Conservation (phyloP, 192 early-diverging fungal species). For the Dissophora ornata region DNA sequence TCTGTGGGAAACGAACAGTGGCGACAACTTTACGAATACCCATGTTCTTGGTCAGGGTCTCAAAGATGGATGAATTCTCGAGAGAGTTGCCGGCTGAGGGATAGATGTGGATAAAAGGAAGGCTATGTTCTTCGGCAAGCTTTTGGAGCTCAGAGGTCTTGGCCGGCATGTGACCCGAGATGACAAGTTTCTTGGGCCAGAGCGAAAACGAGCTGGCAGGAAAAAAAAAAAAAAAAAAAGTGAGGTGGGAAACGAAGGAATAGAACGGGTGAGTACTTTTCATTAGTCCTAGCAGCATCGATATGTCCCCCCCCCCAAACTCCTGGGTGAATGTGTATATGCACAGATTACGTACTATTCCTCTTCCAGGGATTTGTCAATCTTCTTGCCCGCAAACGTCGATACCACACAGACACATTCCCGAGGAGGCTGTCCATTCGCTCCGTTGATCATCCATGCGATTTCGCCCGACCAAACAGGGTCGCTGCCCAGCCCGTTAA, state of each 20-base stretch:
- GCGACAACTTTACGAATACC: slow-evolving; percentile 37
- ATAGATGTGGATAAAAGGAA: slow-evolving; percentile 44
- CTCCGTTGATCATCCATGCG: slow-evolving; percentile 25
- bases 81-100: slow-evolving; percentile 29
- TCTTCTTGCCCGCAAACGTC: slow-evolving; percentile 44
- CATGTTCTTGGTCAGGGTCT: slow-evolving; percentile 29
- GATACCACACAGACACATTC: slow-evolving; percentile 39
- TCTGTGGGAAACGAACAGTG: slow-evolving; percentile 39
- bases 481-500: slow-evolving; percentile 28
- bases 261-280: too few species aligned
- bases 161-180: slow-evolving; percentile 41
- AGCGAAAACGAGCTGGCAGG: slow-evolving; percentile 26
- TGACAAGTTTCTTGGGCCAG: slow-evolving; percentile 39
- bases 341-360: slow-evolving; percentile 50
- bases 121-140: slow-evolving; percentile 32
- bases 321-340: too few species aligned
- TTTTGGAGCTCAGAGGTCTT: slow-evolving; percentile 46
- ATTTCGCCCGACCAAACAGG: slow-evolving; percentile 48
- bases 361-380: slow-evolving; percentile 45
- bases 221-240: not conserved
- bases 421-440: slow-evolving; percentile 15
- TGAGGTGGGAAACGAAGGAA: not conserved
- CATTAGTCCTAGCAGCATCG: too few species aligned
- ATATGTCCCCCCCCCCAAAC: too few species aligned
- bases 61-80: slow-evolving; percentile 49